Percentiles rank a stretch among this genome's conserved stretches.
phyloP scores from a whole-genome alignment of 768 basidiomycete genomes.

The Imleria badia region DNA sequence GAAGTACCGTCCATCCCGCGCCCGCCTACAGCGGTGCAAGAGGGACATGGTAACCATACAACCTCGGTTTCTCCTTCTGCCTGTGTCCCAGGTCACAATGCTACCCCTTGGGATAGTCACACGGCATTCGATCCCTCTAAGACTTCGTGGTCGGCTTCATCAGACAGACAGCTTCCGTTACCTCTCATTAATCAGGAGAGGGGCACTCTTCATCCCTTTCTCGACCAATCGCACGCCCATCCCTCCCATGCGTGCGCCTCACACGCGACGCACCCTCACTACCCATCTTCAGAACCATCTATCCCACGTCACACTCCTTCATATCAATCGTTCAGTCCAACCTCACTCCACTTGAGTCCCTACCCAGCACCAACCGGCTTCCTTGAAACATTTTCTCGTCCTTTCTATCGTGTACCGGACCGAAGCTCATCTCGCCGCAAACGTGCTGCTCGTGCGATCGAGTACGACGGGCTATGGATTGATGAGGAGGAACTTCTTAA shows the following conservation, averaged over 20 bases:
- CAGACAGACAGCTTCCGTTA: not conserved
- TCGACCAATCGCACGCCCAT: not conserved
- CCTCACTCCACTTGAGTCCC: not conserved
- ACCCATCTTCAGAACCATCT: not conserved
- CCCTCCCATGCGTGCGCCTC: not conserved
- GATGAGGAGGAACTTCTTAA: slow-evolving; percentile 14
- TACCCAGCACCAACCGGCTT: not conserved
- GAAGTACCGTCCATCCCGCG: not conserved
- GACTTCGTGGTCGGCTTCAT: not conserved
- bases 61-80: not conserved
- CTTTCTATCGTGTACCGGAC: not conserved
- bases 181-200: not conserved
- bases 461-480: not conserved
- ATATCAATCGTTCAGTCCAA: not conserved
- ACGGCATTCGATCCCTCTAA: not conserved
- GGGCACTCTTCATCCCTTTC: not conserved
- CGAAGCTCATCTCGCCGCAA: not conserved
- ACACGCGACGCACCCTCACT: too few relatives aligned
- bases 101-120: too few relatives aligned
- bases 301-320: too few relatives aligned
- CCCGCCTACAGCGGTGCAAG: too few relatives aligned
- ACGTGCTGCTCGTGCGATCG: not conserved
- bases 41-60: too few relatives aligned
- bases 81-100: not conserved
- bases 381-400: too few relatives aligned